phyloP scores from a whole-genome alignment of 2,329 filamentous ascomycete species.

The Phaeosphaeriaceae sp. region DNA sequence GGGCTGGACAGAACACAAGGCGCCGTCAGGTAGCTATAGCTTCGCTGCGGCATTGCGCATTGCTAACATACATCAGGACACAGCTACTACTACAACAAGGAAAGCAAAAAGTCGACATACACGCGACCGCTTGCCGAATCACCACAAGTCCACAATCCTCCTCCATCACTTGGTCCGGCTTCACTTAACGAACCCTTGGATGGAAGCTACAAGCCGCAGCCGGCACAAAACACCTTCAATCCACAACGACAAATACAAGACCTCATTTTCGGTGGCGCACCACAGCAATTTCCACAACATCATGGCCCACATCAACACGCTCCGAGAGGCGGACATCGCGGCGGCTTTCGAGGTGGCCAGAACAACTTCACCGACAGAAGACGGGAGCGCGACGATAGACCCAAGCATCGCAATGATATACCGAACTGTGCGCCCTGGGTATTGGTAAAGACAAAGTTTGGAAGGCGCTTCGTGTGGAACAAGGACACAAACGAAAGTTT shows the following conservation, averaged over 20 bases:
- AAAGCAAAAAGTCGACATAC: constrained; percentile 87
- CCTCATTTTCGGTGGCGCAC: constrained; percentile 37
- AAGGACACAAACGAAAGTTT: constrained; percentile 84
- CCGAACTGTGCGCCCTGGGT: constrained; percentile 87
- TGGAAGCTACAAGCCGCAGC: constrained; percentile 35
- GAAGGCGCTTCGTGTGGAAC: constrained; percentile 90
- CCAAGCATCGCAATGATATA: constrained; percentile 79
- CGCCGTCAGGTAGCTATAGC: constrained; percentile 68
- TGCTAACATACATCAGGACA: constrained; percentile 64
- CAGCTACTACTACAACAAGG: constrained; percentile 84
- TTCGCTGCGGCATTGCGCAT: constrained; percentile 22
- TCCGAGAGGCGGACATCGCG: constrained; percentile 47
- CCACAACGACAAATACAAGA: constrained; percentile 60
- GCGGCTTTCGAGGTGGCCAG: constrained; percentile 53
- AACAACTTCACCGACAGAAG: constrained; percentile 66
- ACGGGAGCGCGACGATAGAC: constrained; percentile 78
- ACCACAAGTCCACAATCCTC: constrained; percentile 6
- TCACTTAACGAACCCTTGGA: constrained; percentile 10
- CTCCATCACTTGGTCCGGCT: constrained; percentile 8
- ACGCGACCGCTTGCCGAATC: constrained; percentile 64
- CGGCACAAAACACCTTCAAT: constrained; percentile 54
- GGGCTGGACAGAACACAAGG: constrained; percentile 93
- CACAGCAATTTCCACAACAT: constrained; percentile 26
- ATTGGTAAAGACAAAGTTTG: constrained; percentile 89
- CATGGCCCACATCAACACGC: constrained; percentile 20